A percentile compares a stretch with the other conserved stretches of the same genome.
These are phyloP conservation scores for Limnanthes douglasii DNA, from an alignment of 345 rosid genomes.

Conservation along the genomic window DNA sequence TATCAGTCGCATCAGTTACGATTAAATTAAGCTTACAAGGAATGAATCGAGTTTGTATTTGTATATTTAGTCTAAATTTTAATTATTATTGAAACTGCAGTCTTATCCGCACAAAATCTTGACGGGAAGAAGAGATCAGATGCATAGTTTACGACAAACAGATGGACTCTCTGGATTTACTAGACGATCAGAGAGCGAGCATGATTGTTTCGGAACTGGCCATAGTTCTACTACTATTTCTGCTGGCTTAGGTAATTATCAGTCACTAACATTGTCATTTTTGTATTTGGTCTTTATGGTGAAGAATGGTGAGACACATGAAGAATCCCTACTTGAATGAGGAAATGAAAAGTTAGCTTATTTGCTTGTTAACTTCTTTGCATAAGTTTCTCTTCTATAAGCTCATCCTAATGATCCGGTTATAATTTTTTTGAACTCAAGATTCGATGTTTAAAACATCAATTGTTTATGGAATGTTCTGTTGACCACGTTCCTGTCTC, in stretches of 20 bases:
- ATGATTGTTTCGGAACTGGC: slow-evolving; percentile 90
- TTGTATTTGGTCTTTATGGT: not conserved
- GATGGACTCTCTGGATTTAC: slow-evolving; percentile 86
- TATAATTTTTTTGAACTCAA: too few relatives aligned
- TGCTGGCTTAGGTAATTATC: slow-evolving; percentile 72
- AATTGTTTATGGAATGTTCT: too few relatives aligned
- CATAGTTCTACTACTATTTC: slow-evolving; percentile 93
- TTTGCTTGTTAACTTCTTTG: too few relatives aligned
- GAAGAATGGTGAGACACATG: too few relatives aligned
- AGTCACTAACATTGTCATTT: slow-evolving; percentile 1
- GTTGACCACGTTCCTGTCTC: too few relatives aligned
- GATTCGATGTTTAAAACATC: too few relatives aligned
- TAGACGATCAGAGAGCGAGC: slow-evolving; percentile 79
- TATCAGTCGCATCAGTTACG: too few relatives aligned
- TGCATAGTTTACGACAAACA: slow-evolving; percentile 84
- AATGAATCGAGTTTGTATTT: not conserved
- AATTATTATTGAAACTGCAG: slow-evolving; percentile 24
- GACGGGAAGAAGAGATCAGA: slow-evolving; percentile 88
- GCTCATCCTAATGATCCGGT: too few relatives aligned
- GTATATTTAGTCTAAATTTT: slow-evolving; percentile 2
- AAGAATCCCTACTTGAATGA: too few relatives aligned
- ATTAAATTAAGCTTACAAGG: not conserved
- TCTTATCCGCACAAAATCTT: slow-evolving; percentile 93
- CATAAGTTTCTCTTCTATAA: too few relatives aligned
- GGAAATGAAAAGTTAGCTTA: too few relatives aligned